Percentiles rank a stretch among this genome's conserved stretches.
Evolutionary conservation across 352 stramenopile genomes (phyloP).

Genomic region (Globisporangium viniferum): DNA sequence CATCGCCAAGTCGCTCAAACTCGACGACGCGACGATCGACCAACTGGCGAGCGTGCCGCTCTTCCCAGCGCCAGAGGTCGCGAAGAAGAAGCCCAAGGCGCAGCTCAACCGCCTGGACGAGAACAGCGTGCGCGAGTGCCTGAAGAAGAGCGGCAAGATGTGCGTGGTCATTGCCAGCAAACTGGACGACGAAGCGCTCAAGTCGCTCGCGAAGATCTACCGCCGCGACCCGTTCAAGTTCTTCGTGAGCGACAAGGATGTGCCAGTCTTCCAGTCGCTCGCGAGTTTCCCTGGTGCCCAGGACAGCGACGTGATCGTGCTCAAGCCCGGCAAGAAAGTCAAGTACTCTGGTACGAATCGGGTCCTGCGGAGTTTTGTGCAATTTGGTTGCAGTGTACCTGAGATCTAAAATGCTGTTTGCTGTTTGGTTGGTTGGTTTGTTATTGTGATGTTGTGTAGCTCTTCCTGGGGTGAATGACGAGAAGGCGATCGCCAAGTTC

Average conservation of each 20-base stretch:
- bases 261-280: constrained; percentile 37
- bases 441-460: constrained; percentile 19
- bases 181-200: constrained; percentile 28
- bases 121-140: constrained; percentile 35
- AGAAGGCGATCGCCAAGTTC: constrained; percentile 39
- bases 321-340: constrained; percentile 58
- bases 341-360: constrained; percentile 53
- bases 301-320: constrained; percentile 35
- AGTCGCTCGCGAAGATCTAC: constrained; percentile 75
- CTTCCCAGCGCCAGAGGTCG: constrained; percentile 66
- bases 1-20: constrained; percentile 38
- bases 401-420: neutral
- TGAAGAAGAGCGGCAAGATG: constrained; percentile 60
- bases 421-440: constrained; percentile 3
- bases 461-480: constrained; percentile 26
- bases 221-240: constrained; percentile 73
- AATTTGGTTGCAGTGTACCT: neutral
- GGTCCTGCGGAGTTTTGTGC: neutral
- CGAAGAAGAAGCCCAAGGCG: constrained; percentile 68
- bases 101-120: constrained; percentile 39
- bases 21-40: constrained; percentile 27
- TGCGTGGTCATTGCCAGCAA: constrained; percentile 59
- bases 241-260: constrained; percentile 32
- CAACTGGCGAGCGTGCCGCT: constrained; percentile 34
- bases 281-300: constrained; percentile 29